Percentiles rank a stretch among this genome's conserved stretches.
Evolutionary conservation across 768 basidiomycete genomes (phyloP).

Genomic region (Amanita pallidorosea): DNA sequence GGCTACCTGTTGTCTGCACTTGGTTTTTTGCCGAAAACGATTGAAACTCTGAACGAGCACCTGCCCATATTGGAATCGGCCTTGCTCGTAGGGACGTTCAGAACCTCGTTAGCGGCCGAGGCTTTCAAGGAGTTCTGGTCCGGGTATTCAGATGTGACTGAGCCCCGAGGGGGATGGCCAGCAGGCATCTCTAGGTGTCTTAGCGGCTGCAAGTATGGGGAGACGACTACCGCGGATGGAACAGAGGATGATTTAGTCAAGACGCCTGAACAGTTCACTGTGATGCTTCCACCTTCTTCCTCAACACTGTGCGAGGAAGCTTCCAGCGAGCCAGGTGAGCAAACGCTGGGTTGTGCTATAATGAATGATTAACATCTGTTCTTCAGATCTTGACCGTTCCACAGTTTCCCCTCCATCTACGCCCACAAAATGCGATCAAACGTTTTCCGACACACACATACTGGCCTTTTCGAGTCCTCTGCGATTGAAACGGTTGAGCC

Average conservation of each 20-base stretch:
- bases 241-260: neutral
- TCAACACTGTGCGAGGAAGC: constrained; percentile 15
- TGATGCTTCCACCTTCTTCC: constrained; percentile 6
- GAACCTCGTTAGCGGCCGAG: constrained; percentile 30
- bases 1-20: constrained; percentile 44
- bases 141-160: constrained; percentile 27
- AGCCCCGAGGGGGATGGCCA: constrained; percentile 47
- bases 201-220: constrained; percentile 1
- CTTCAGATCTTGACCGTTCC: neutral
- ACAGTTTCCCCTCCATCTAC: constrained; percentile 22
- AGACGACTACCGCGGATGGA: neutral
- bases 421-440: constrained; percentile 1
- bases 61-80: constrained; percentile 43
- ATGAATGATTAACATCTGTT: neutral
- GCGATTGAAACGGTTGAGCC: neutral
- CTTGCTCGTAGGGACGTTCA: constrained; percentile 41
- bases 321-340: neutral
- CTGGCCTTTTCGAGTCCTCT: neutral
- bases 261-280: neutral
- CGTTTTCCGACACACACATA: constrained; percentile 1
- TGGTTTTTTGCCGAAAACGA: constrained; percentile 30
- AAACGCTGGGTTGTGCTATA: neutral
- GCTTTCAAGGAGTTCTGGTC: constrained; percentile 60
- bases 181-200: constrained; percentile 25
- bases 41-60: constrained; percentile 34